These are phyloP conservation scores for Colletotrichum spaethianum DNA, from an alignment of 2,329 filamentous ascomycete species.

Conservation along the genomic window DNA sequence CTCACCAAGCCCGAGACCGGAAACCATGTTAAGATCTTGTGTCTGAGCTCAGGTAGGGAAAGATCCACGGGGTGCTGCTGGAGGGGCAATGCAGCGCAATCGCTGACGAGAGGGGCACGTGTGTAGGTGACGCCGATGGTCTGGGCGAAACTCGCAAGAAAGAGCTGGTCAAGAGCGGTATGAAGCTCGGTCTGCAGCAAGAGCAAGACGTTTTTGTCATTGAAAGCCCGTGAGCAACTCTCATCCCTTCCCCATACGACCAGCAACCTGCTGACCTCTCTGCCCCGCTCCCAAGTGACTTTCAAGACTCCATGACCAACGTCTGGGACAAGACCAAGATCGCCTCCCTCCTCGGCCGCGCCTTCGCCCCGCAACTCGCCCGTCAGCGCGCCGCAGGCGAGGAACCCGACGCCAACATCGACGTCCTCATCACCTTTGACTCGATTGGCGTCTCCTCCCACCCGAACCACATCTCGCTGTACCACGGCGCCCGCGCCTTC, in stretches of 20 bases:
- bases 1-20: constrained; percentile 83
- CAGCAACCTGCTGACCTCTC: constrained; percentile 15
- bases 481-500: constrained; percentile 84
- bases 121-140: constrained; percentile 84
- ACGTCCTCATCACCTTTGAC: constrained; percentile 93
- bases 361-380: constrained; percentile 79
- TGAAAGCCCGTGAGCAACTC: constrained; percentile 75
- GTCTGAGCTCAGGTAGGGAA: constrained; percentile 81
- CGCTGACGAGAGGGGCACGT: constrained; percentile 21
- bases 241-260: not conserved
- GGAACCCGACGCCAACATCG: constrained; percentile 71
- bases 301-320: constrained; percentile 90
- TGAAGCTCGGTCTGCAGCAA: constrained; percentile 80
- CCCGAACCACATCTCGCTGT: constrained; percentile 93
- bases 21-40: constrained; percentile 95
- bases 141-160: constrained; percentile 86
- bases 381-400: constrained; percentile 50
- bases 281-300: constrained; percentile 63
- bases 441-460: constrained; percentile 85
- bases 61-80: constrained; percentile 44
- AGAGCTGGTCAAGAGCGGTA: constrained; percentile 86
- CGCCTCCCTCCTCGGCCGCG: constrained; percentile 76
- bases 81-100: constrained; percentile 14
- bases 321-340: constrained; percentile 83
- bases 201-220: constrained; percentile 89